Evolutionary conservation across 2,329 filamentous ascomycete genomes (phyloP), one percentile per base, ranked within the genome.

Genomic region (Coniochaeta ligniaria): DNA sequence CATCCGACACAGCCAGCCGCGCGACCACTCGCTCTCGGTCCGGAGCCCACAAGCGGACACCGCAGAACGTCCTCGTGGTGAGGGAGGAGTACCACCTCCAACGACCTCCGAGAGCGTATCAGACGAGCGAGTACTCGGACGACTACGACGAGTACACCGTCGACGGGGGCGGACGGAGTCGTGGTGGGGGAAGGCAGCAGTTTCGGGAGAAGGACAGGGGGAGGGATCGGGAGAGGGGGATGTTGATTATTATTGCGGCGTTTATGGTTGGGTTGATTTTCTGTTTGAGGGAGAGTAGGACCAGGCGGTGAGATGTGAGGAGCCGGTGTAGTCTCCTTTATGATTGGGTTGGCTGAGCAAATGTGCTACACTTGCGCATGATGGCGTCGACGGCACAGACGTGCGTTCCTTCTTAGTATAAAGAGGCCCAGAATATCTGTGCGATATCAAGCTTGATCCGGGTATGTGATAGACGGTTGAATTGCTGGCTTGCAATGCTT

Each of bases 61-160:
- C 17, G 11, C 31, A 24, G 31, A 9, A 9, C 35, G 54, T 26
- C 12, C 26, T 57, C 54, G 54, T 57, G n/a, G 54, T 57, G 31
- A 12, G 54, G 54, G 54, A 57, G 17, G 7, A n/a, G 33, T 14
- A 36, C 28, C 35, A 36, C 12, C 31, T 52, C 47, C 47, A 52
- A 12, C 47, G 47, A 14, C 14, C 6, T 7, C 47, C 31, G 6
- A 17, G 28, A 14, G 31, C 54, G 9, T 26, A 24, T 12, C 28
- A 12, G 35, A 31, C 54, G 28, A 57, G 54, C 14, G 54, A 35
- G 31, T 36, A 36, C 54, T 57, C 54, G 31, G 54, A 55, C 50
- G 54, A 16, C 31, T 28, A 57, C n/a, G 54, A 35, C 3, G 54
- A 57, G 54, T 57, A 57, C 31, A 57, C 35, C 54, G 54, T 57